Percentiles rank a stretch among this genome's conserved stretches.
These are phyloP conservation scores for Alternaria viburni DNA, from an alignment of 2,329 filamentous ascomycete genomes.

Conservation along the genomic window DNA sequence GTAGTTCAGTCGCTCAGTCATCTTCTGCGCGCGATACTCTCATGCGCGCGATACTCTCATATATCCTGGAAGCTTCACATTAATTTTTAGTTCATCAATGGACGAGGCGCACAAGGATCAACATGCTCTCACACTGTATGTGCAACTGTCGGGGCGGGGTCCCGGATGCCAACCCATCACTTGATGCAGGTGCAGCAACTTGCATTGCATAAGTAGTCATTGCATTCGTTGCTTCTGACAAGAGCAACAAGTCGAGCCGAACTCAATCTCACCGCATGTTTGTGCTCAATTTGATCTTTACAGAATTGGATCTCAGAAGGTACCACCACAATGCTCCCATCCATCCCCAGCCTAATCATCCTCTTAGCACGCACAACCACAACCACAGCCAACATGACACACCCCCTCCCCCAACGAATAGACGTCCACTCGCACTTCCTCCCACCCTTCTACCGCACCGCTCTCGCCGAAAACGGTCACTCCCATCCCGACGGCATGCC, in stretches of 20 bases:
- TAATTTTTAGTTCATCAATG: no score
- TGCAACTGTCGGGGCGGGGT: slow-evolving; percentile 1
- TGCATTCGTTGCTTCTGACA: not conserved
- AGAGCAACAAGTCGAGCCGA: no score
- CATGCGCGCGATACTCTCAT: no score
- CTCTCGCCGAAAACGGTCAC: slow-evolving; percentile 51
- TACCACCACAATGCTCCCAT: not conserved
- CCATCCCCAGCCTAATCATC: not conserved
- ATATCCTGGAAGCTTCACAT: no score
- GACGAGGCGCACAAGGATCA: not conserved
- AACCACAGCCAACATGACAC: slow-evolving; percentile 19
- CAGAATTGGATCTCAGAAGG: no score
- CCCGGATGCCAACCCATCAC: not conserved
- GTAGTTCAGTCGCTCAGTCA: no score
- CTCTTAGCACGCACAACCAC: not conserved
- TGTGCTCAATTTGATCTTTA: no score
- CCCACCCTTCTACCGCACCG: slow-evolving; percentile 51
- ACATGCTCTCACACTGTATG: not conserved
- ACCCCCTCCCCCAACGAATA: slow-evolving; percentile 43
- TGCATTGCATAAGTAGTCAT: not conserved
- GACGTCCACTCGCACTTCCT: slow-evolving; percentile 60
- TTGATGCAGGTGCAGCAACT: not conserved
- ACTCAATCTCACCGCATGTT: no score
- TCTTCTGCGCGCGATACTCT: no score
- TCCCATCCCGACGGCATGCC: slow-evolving; percentile 59